Evolutionary conservation across 257 asterid species (phyloP), one percentile per base, ranked within the genome.

Genomic region (Rhazya stricta): DNA sequence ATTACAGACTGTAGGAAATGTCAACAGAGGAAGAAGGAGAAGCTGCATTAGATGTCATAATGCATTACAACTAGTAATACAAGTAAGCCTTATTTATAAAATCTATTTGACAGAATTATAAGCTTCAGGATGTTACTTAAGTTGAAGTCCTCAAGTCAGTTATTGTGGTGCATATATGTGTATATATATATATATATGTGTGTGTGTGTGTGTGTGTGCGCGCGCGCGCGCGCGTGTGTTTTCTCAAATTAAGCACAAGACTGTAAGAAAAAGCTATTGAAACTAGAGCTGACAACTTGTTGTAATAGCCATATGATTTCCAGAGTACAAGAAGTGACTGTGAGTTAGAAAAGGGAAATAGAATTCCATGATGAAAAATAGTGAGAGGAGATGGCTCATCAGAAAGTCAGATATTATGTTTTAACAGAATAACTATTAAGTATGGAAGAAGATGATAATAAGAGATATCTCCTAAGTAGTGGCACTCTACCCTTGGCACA

Each of bases 321-420:
- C 32, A n/a, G 36, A 75, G 30, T 13, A 9, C 46, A 60, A 4
- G 19, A 60, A 27, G 39, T 63, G 27, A 45, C 75, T 10, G 5
- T 57, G 41, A 74, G 71, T 34, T 42, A 56, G 56, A 48, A 34
- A 36, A 74, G 78, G 50, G 39, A 36, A 62, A 62, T 27, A 3
- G 37, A 60, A 67, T 29, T 58, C 25, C 32, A 60, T 10, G n/a
- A 12, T 43, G 13, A 48, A 61, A 57, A 45, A 57, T 12, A 9
- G 30, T 18, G 41, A 62, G 11, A 62, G 25, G 66, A 58, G 18
- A 58, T 29, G 36, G 42, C 42, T 34, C 42, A 61, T 21, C 29
- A 11, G 67, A 61, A 58, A 61, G 67, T 61, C 29, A 57, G 6
- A 61, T 61, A 41, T 0, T 30, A 23, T 15, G 16, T 34, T 21